Evolutionary conservation across 805 yeast species (phyloP).

Genomic region (Nakazawaea wyomingensis): DNA sequence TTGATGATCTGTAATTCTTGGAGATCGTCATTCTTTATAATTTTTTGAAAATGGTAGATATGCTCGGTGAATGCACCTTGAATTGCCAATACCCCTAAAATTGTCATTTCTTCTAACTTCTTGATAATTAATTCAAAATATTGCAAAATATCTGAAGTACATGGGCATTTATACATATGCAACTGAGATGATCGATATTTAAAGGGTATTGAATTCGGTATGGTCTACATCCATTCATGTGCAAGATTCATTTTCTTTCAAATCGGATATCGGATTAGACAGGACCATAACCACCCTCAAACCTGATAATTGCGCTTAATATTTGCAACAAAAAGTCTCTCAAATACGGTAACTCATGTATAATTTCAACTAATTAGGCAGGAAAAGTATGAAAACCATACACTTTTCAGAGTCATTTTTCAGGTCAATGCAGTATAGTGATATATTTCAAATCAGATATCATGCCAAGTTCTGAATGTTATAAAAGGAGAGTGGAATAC

Average conservation of each 20-base stretch:
- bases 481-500: too few species aligned
- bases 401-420: not conserved
- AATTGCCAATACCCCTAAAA: conserved; percentile 67
- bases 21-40: conserved; percentile 26
- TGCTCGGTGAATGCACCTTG: conserved; percentile 82
- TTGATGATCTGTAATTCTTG: conserved; percentile 32
- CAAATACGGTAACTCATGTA: not conserved
- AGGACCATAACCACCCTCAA: not conserved
- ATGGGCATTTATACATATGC: too few species aligned
- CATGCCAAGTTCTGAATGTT: too few species aligned
- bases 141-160: too few species aligned
- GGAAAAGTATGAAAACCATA: too few species aligned
- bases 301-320: not conserved
- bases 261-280: conserved; percentile 1
- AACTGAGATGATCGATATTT: not conserved
- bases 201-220: too few species aligned
- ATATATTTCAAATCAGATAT: too few species aligned
- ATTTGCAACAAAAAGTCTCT: not conserved
- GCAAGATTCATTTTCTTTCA: not conserved
- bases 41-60: conserved; percentile 38
- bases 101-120: conserved; percentile 13
- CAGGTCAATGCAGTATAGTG: too few species aligned
- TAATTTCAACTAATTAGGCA: too few species aligned
- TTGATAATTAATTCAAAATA: too few species aligned
- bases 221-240: too few species aligned